phyloP scores from a whole-genome alignment of 139 green algal species.

The Chlorella sp. region DNA sequence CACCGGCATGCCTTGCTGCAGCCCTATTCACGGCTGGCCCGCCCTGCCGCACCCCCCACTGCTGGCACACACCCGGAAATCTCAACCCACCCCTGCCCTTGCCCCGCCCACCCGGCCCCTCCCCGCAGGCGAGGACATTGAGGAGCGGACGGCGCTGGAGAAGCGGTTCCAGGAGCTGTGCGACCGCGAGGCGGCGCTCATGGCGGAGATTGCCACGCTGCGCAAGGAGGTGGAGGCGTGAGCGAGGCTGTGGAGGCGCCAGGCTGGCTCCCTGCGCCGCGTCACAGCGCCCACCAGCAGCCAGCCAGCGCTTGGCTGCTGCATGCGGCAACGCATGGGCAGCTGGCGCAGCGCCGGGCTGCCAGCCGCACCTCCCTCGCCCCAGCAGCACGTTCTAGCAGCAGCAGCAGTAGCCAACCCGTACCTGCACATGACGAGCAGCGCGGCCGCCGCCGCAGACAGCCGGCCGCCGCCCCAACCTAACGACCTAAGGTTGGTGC shows the following conservation, averaged over 20 bases:
- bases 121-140: constrained; percentile 31
- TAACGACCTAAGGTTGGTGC: too few species aligned
- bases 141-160: constrained; percentile 29
- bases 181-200: constrained; percentile 36
- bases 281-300: neutral
- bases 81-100: neutral
- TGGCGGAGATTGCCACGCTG: constrained; percentile 37
- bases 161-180: constrained; percentile 36
- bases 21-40: neutral
- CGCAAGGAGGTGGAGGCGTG: neutral
- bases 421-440: too few species aligned
- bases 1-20: neutral
- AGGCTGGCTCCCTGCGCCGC: too few species aligned
- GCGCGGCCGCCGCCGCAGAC: too few species aligned
- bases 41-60: neutral
- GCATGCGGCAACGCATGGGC: too few species aligned
- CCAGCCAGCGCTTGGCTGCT: too few species aligned
- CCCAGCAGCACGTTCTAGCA: neutral
- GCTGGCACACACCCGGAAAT: too few species aligned
- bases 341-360: too few species aligned
- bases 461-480: too few species aligned
- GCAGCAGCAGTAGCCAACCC: too few species aligned
- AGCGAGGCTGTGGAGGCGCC: too few species aligned
- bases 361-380: too few species aligned
- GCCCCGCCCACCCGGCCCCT: neutral